Evolutionary conservation across 306 rosid species (phyloP).

Genomic region (Boehmeria nivea): DNA sequence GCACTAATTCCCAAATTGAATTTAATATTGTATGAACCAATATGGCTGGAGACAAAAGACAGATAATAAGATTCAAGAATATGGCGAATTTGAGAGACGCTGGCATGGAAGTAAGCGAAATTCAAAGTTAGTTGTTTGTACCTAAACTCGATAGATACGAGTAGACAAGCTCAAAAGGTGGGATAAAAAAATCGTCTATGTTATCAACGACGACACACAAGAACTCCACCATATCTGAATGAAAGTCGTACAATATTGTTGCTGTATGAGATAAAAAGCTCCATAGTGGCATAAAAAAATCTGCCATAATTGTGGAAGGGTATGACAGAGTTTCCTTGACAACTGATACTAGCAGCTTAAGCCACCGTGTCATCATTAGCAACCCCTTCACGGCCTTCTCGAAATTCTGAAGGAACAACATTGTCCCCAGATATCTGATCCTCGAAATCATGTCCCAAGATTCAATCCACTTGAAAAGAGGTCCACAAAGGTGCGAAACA

Average conservation of each 20-base stretch:
- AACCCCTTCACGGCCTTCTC: slow-evolving; percentile 7
- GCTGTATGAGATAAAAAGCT: not conserved
- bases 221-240: not conserved
- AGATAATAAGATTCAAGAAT: not conserved
- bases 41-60: not conserved
- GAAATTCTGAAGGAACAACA: slow-evolving; percentile 18
- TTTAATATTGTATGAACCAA: not conserved
- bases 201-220: not conserved
- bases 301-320: not conserved
- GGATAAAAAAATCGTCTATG: not conserved
- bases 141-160: slow-evolving; percentile 9
- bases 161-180: slow-evolving; percentile 3
- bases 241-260: not conserved
- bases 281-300: slow-evolving; percentile 8
- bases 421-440: slow-evolving; percentile 17
- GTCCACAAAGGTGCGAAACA: slow-evolving; percentile 15
- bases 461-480: slow-evolving; percentile 15
- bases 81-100: no score
- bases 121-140: not conserved
- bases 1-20: not conserved
- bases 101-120: slow-evolving; percentile 1
- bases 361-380: not conserved
- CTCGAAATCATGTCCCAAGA: slow-evolving; percentile 17
- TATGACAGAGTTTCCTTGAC: not conserved
- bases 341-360: slow-evolving; percentile 4